phyloP scores from a whole-genome alignment of 1,284 basidiomycete genomes.

The Moesziomyces globuligerus region DNA sequence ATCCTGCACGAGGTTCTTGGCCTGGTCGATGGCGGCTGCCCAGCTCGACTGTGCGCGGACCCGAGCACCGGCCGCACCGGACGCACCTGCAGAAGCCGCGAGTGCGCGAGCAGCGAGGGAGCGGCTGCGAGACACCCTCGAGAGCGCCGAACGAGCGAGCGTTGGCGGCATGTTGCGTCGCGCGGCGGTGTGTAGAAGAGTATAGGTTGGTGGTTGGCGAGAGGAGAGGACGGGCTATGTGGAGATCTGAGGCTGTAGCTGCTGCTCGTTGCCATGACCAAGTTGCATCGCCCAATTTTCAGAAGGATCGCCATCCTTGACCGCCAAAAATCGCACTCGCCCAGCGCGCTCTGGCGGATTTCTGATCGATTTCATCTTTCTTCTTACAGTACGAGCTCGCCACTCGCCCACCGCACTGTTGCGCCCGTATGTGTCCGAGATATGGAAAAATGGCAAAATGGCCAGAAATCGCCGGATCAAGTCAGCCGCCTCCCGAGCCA shows the following conservation, averaged over 20 bases:
- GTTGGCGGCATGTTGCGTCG: conserved; percentile 19
- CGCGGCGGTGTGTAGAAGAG: neutral
- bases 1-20: conserved; percentile 44
- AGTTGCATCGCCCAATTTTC: too few relatives aligned
- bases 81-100: neutral
- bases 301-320: too few relatives aligned
- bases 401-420: too few relatives aligned
- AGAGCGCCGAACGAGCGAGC: conserved; percentile 16
- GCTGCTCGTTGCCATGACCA: too few relatives aligned
- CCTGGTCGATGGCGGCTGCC: conserved; percentile 40
- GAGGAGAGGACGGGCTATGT: conserved; percentile 1
- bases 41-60: conserved; percentile 39
- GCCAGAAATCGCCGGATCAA: neutral
- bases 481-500: too few relatives aligned
- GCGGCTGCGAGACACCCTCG: conserved; percentile 8
- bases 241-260: too few relatives aligned
- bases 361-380: conserved; percentile 6
- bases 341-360: too few relatives aligned
- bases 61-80: neutral
- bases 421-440: neutral
- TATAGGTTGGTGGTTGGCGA: neutral
- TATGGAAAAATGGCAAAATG: too few relatives aligned
- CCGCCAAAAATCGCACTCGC: too few relatives aligned
- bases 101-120: conserved; percentile 4
- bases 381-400: too few relatives aligned